Evolutionary conservation across 257 asterid genomes (phyloP), one percentile per base, ranked within the genome.

Genomic region (Scutellaria barbata): DNA sequence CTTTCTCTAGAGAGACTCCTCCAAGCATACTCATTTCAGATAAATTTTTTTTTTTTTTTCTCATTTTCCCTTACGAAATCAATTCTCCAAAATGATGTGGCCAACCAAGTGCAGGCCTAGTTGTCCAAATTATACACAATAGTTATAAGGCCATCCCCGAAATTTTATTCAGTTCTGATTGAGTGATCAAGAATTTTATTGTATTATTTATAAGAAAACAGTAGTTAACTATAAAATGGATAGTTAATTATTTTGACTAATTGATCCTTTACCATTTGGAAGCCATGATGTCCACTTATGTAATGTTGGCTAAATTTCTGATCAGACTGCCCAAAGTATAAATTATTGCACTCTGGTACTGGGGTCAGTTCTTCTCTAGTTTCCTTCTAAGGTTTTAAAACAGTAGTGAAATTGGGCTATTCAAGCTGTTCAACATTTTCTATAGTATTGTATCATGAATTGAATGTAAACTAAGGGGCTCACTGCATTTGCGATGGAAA

Each of bases 101-200:
- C 57, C 59, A 58, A 58, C 41, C 50, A 58, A 46, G 25, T 6
- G 37, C 16, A 45, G 35, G n/a, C 63, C 33, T 40, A 46, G 51
- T 66, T 13, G 22, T 66, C 60, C 42, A 20, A 35, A 33, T 16
- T 14, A 65, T 33, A 22, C 54, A 22, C 54, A 33, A 56, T 30
- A 65, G 45, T 3, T 30, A 18, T 39, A 14, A 17, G 61, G 58
- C 53, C 59, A 54, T 9, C 33, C 53, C 8, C 10, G 57, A 30
- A 41, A 47, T 35, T 14, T 60, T 50, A 58, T 72, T 41, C 77
- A 53, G 43, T 43, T 64, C 35, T 8, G 10, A 54, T 52, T 30
- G 55, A 14, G 66, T 14, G 68, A 65, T 11, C 18, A 66, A 35
- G 10, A 9, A 11, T 47, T 39, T 7, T 14, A n/a, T 20, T 35